Evolutionary conservation across 139 green algal genomes (phyloP).

Genomic region (Asterochloris erici): DNA sequence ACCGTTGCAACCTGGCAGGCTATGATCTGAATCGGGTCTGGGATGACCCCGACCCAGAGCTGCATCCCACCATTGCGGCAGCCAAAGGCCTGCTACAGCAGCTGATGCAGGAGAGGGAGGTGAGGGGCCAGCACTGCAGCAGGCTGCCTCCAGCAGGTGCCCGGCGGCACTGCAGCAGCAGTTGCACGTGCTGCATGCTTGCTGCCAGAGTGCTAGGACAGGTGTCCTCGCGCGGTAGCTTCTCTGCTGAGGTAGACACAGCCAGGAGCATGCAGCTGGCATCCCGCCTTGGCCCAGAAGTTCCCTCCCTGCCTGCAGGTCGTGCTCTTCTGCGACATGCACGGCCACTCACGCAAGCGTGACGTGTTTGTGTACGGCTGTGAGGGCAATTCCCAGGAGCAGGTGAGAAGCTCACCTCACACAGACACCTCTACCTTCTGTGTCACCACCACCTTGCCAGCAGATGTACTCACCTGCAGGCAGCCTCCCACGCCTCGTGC

Average conservation of each 20-base stretch:
- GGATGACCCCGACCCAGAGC: conserved; percentile 40
- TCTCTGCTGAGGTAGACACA: too few species aligned
- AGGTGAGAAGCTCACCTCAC: conserved; percentile 23
- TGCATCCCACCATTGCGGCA: conserved; percentile 60
- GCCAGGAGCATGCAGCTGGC: too few species aligned
- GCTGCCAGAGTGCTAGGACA: too few species aligned
- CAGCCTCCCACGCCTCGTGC: too few species aligned
- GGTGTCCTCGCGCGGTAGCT: too few species aligned
- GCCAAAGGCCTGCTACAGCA: conserved; percentile 56
- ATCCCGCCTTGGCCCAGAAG: too few species aligned
- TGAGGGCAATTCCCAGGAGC: conserved; percentile 31
- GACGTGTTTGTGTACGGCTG: conserved; percentile 75
- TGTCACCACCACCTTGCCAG: too few species aligned
- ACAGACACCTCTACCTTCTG: too few species aligned
- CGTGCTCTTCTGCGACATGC: conserved; percentile 68
- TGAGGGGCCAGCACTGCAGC: conserved; percentile 8
- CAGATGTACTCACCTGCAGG: too few species aligned
- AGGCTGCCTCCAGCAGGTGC: too few species aligned
- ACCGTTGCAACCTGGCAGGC: conserved; percentile 65
- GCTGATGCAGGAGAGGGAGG: conserved; percentile 51
- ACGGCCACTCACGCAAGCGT: conserved; percentile 72
- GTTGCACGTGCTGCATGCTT: too few species aligned
- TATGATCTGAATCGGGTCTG: conserved; percentile 77
- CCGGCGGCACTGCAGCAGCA: too few species aligned
- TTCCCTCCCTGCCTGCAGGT: conserved; percentile 28